Percentiles rank a stretch among this genome's conserved stretches.
Evolutionary conservation across 1,284 basidiomycete genomes (phyloP).

Genomic region (Marasmius fiardii): DNA sequence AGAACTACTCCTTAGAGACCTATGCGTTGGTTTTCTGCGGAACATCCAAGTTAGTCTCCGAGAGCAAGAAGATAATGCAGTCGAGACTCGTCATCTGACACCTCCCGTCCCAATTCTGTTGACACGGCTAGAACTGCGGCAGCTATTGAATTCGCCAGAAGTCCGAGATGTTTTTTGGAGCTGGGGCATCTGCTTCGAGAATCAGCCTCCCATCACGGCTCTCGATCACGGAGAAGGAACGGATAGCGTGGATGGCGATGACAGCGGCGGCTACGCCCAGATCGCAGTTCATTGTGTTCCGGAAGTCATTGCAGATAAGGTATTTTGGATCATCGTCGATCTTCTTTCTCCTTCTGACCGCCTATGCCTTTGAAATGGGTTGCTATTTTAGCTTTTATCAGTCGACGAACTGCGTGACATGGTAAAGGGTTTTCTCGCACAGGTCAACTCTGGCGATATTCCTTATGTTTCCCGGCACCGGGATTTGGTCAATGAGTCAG

Average conservation of each 20-base stretch:
- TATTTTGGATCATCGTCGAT: slow-evolving; percentile 22
- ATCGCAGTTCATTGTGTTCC: slow-evolving; percentile 58
- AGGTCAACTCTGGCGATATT: slow-evolving; percentile 28
- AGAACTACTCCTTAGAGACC: slow-evolving; percentile 72
- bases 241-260: slow-evolving; percentile 28
- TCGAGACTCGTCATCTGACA: slow-evolving; percentile 39
- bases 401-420: slow-evolving; percentile 65
- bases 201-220: slow-evolving; percentile 25
- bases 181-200: slow-evolving; percentile 73
- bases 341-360: slow-evolving; percentile 4
- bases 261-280: slow-evolving; percentile 47
- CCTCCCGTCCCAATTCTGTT: slow-evolving; percentile 61
- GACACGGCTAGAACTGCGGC: slow-evolving; percentile 55
- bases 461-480: slow-evolving; percentile 21
- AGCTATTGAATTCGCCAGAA: slow-evolving; percentile 37
- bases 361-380: slow-evolving; percentile 3
- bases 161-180: slow-evolving; percentile 49
- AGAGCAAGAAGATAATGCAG: slow-evolving; percentile 24
- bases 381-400: slow-evolving; percentile 47
- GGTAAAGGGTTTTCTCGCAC: slow-evolving; percentile 60
- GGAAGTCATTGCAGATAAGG: slow-evolving; percentile 68
- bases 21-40: slow-evolving; percentile 63
- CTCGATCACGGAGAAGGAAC: slow-evolving; percentile 18
- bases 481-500: slow-evolving; percentile 6
- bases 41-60: slow-evolving; percentile 24